These are phyloP conservation scores for Tolypocladium ovalisporum DNA, from an alignment of 2,329 filamentous ascomycete genomes.

Conservation along the genomic window DNA sequence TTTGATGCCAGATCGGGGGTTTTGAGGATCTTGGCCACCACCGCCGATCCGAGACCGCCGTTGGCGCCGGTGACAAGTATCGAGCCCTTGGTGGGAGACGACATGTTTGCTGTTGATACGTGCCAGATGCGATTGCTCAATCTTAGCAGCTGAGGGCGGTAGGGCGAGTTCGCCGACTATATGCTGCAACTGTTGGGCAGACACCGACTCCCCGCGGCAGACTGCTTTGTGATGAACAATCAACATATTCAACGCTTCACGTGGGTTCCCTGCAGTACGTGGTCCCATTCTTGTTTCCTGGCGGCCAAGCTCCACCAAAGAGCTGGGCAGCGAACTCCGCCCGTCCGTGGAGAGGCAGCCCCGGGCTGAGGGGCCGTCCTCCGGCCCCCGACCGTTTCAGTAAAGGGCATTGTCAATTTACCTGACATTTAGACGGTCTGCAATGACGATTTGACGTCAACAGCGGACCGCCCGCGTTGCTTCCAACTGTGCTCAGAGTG, in stretches of 20 bases:
- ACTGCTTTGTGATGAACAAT: not conserved
- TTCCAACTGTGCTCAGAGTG: too few relatives aligned
- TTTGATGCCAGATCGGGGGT: constrained; percentile 16
- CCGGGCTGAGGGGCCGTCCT: not conserved
- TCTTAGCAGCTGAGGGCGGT: not conserved
- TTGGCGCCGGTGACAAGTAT: constrained; percentile 28
- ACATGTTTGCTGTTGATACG: not conserved
- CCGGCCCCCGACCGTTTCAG: too few relatives aligned
- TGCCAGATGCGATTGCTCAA: not conserved
- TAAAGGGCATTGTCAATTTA: too few relatives aligned
- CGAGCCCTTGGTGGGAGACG: constrained; percentile 12
- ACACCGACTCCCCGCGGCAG: not conserved
- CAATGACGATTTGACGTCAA: too few relatives aligned
- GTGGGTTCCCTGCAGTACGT: not conserved
- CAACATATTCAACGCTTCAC: not conserved
- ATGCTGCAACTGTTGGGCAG: constrained; percentile 38
- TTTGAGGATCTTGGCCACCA: constrained; percentile 17
- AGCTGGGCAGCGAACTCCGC: not conserved
- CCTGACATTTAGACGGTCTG: not conserved
- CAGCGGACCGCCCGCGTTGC: too few relatives aligned
- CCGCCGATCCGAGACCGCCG: constrained; percentile 24
- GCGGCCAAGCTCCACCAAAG: not conserved
- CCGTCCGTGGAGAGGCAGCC: not conserved
- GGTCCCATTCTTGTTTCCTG: not conserved
- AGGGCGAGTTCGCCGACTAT: not conserved